Evolutionary conservation across 2,329 filamentous ascomycete species (phyloP).

Genomic region (Pseudocercospora ulei): DNA sequence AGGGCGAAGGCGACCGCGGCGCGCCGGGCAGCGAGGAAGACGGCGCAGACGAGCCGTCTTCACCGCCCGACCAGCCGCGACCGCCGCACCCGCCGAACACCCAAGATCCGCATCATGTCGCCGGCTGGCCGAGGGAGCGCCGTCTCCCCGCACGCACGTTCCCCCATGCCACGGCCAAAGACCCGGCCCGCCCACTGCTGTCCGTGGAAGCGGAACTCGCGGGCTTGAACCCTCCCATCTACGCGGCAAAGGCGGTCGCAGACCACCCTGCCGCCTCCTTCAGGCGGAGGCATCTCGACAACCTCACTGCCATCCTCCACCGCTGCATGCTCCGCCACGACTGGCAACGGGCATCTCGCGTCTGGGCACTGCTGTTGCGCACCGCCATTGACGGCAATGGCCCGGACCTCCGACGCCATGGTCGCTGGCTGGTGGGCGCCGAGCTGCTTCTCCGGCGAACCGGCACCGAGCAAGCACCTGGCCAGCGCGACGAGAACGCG

Average conservation of each 20-base stretch:
- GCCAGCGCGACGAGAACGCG: conserved; percentile 8
- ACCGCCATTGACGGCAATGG: conserved; percentile 48
- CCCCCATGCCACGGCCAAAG: conserved; percentile 36
- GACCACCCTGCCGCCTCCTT: conserved; percentile 30
- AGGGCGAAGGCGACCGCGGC: conserved; percentile 26
- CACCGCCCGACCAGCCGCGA: conserved; percentile 12
- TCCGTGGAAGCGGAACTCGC: conserved; percentile 37
- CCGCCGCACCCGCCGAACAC: conserved; percentile 26
- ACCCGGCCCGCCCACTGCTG: conserved; percentile 17
- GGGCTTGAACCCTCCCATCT: conserved; percentile 38
- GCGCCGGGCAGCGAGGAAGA: conserved; percentile 17
- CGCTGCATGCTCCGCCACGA: conserved; percentile 61
- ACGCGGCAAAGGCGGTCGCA: conserved; percentile 23
- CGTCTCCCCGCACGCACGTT: conserved; percentile 39
- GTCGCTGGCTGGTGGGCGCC: conserved; percentile 73
- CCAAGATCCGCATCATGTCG: conserved; percentile 35
- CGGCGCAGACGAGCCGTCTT: conserved; percentile 12
- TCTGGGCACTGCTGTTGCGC: conserved; percentile 64
- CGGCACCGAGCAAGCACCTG: conserved; percentile 9
- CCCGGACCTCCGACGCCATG: conserved; percentile 59
- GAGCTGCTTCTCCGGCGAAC: conserved; percentile 63
- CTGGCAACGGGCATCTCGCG: conserved; percentile 59
- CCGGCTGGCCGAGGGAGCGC: conserved; percentile 36
- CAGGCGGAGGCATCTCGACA: conserved; percentile 51
- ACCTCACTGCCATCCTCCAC: conserved; percentile 61